Conservation (phyloP, 164 flowering plant species). For the Sedum album region DNA sequence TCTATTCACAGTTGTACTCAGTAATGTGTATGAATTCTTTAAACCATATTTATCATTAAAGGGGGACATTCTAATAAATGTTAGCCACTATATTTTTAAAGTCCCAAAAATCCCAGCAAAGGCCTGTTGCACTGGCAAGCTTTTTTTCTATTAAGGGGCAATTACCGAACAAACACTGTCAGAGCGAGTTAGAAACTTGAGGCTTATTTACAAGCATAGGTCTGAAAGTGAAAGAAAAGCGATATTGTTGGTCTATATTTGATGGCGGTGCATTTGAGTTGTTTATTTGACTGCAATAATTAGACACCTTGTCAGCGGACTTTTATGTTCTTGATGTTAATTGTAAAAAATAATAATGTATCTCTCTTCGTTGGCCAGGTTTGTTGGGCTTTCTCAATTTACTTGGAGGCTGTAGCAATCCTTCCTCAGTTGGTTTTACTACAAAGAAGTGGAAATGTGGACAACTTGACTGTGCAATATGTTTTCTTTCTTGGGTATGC, state of each 20-base stretch:
- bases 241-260: not conserved
- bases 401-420: conserved; percentile 90
- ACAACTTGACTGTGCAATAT: conserved; percentile 84
- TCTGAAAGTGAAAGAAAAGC: not conserved
- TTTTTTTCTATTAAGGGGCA: not conserved
- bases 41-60: too few species aligned
- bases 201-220: not conserved
- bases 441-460: conserved; percentile 86
- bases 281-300: not conserved
- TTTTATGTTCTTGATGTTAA: not conserved
- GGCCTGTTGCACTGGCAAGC: not conserved
- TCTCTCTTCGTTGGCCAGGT: conserved; percentile 32
- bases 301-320: not conserved
- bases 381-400: conserved; percentile 89
- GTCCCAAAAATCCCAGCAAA: not conserved
- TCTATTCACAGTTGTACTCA: too few species aligned
- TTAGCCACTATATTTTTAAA: too few species aligned
- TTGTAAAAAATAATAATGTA: not conserved
- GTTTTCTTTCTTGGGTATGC: conserved; percentile 85
- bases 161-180: not conserved
- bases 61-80: too few species aligned
- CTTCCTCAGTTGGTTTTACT: conserved; percentile 86
- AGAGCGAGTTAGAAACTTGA: not conserved
- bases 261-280: not conserved
- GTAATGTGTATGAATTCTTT: too few species aligned